These are phyloP conservation scores for Chytriomyces confervae DNA, from an alignment of 192 early-diverging fungal genomes.

Conservation along the genomic window DNA sequence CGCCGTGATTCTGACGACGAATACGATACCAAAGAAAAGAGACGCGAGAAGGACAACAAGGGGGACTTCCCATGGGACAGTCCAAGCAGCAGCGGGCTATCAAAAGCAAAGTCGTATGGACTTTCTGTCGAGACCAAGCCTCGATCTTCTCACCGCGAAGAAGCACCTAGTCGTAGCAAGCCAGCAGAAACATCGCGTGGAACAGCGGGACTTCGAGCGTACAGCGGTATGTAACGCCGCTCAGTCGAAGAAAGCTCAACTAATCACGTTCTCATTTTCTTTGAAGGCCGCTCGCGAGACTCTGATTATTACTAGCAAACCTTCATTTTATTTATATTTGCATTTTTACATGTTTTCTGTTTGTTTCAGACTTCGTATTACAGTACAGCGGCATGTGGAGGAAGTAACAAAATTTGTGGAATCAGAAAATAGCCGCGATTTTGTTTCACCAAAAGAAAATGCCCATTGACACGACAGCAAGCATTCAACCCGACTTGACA, in stretches of 20 bases:
- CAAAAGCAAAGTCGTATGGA: background rate
- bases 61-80: conserved; percentile 28
- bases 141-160: background rate
- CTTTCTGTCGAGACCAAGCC: conserved; percentile 22
- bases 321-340: no score
- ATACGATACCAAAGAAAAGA: conserved; percentile 21
- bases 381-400: no score
- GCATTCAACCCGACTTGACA: no score
- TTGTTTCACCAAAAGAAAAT: no score
- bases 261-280: background rate
- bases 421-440: no score
- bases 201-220: conserved; percentile 16
- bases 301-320: conserved; percentile 20
- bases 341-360: no score
- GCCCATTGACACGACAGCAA: no score
- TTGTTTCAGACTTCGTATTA: no score
- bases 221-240: conserved; percentile 1
- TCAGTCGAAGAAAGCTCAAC: no score
- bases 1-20: conserved; percentile 14
- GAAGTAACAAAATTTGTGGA: no score
- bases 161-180: background rate
- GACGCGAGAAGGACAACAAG: conserved; percentile 19
- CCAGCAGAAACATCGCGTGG: conserved; percentile 8
- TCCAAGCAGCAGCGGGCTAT: background rate
- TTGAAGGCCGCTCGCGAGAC: conserved; percentile 26